A percentile compares a stretch with the other conserved stretches of the same genome.
phyloP scores from a whole-genome alignment of 352 stramenopile species.

The Globisporangium emineosum region DNA sequence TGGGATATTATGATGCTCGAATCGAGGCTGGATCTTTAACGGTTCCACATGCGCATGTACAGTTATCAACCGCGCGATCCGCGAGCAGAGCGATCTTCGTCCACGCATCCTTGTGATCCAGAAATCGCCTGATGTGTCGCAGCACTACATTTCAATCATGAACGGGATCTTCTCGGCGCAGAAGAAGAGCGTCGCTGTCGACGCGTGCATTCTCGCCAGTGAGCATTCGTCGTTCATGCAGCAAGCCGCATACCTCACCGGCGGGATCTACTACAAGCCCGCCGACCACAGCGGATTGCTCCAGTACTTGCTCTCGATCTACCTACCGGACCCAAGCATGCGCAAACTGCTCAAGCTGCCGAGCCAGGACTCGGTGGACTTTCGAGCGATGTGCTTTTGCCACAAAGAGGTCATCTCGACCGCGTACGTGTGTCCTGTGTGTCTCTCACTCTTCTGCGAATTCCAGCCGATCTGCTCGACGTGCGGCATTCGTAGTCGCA shows the following conservation, averaged over 20 bases:
- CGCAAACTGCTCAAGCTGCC: conserved; percentile 81
- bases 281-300: conserved; percentile 62
- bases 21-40: not conserved
- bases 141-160: conserved; percentile 90
- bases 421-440: conserved; percentile 84
- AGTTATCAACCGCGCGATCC: conserved; percentile 87
- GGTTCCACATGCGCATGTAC: conserved; percentile 5
- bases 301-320: conserved; percentile 87
- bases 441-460: conserved; percentile 86
- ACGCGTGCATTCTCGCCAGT: conserved; percentile 68
- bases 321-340: conserved; percentile 75
- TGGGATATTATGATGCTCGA: too few species aligned
- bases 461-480: conserved; percentile 87
- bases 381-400: conserved; percentile 89
- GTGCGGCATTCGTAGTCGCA: conserved; percentile 80
- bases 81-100: conserved; percentile 66
- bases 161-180: conserved; percentile 89
- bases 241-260: conserved; percentile 82
- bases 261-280: conserved; percentile 86
- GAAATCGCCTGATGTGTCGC: conserved; percentile 78
- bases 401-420: conserved; percentile 81
- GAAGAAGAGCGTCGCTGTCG: conserved; percentile 81
- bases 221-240: conserved; percentile 88
- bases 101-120: conserved; percentile 85
- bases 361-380: conserved; percentile 85